Conservation (phyloP, 176 grass and related monocot species). For the Paspalum notatum region DNA sequence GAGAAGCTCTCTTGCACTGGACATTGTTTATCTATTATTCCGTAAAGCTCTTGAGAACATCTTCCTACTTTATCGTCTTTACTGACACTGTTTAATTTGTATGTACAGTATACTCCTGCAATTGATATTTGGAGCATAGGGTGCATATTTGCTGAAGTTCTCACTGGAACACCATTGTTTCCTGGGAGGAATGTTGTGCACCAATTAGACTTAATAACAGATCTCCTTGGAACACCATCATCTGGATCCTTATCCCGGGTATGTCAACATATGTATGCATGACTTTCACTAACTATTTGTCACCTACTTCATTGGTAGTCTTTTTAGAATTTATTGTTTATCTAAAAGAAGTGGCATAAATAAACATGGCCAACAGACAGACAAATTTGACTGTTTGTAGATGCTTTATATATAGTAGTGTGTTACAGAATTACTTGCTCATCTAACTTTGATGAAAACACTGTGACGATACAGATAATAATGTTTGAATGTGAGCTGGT, state of each 20-base stretch:
- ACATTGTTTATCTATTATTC: neutral
- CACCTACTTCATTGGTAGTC: conserved; percentile 22
- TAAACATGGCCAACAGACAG: neutral
- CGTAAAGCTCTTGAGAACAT: conserved; percentile 21
- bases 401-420: neutral
- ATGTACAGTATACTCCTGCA: conserved; percentile 43
- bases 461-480: neutral
- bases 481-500: neutral
- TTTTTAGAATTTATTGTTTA: conserved; percentile 19
- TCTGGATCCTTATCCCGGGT: conserved; percentile 59
- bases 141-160: conserved; percentile 91
- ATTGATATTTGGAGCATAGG: conserved; percentile 97
- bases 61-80: conserved; percentile 14
- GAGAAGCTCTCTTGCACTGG: conserved; percentile 19
- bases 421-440: conserved; percentile 20
- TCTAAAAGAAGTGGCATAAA: conserved; percentile 25
- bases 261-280: conserved; percentile 32
- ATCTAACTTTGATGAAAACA: conserved; percentile 1
- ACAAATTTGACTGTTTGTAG: neutral
- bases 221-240: conserved; percentile 76
- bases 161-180: conserved; percentile 69
- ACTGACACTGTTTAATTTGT: conserved; percentile 6
- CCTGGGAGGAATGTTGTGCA: conserved; percentile 91
- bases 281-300: neutral
- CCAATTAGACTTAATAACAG: conserved; percentile 87